phyloP scores from a whole-genome alignment of 2,329 filamentous ascomycete genomes.

The Talaromyces sp. region DNA sequence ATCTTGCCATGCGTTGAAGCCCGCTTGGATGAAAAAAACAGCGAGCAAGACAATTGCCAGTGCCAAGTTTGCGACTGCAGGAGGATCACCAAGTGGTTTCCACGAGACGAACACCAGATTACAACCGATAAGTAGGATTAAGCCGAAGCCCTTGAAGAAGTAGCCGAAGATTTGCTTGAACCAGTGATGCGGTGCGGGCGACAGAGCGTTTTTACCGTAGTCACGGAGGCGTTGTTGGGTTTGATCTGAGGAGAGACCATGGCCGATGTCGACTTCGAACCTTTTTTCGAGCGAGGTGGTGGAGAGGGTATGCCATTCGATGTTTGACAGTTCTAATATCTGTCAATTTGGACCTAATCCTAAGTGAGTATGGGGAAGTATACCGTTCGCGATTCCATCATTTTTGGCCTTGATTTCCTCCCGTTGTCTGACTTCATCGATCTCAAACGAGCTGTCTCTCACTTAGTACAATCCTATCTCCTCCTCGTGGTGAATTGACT shows the following conservation, averaged over 20 bases:
- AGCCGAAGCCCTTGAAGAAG: conserved; percentile 74
- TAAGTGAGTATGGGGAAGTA: background rate
- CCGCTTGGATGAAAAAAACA: conserved; percentile 67
- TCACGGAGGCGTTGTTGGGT: conserved; percentile 53
- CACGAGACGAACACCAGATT: conserved; percentile 74
- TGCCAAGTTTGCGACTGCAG: conserved; percentile 65
- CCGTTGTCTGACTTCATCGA: conserved; percentile 53
- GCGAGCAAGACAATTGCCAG: conserved; percentile 68
- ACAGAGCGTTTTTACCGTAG: conserved; percentile 65
- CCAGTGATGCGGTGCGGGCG: conserved; percentile 61
- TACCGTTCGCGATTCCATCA: conserved; percentile 44
- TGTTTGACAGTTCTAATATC: conserved; percentile 52
- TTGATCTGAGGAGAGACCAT: conserved; percentile 61
- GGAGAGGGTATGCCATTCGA: conserved; percentile 66
- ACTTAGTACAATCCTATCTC: background rate
- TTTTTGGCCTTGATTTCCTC: conserved; percentile 44
- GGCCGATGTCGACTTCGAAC: conserved; percentile 53
- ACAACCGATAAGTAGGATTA: conserved; percentile 64
- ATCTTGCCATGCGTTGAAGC: conserved; percentile 68
- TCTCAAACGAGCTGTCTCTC: conserved; percentile 49
- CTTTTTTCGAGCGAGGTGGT: conserved; percentile 58
- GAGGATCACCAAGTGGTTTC: conserved; percentile 70
- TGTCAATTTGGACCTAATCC: background rate
- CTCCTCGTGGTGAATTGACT: background rate
- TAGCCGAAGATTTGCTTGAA: conserved; percentile 61